These are phyloP conservation scores for Lagenaria siceraria DNA, from an alignment of 306 rosid species.

Conservation along the genomic window DNA sequence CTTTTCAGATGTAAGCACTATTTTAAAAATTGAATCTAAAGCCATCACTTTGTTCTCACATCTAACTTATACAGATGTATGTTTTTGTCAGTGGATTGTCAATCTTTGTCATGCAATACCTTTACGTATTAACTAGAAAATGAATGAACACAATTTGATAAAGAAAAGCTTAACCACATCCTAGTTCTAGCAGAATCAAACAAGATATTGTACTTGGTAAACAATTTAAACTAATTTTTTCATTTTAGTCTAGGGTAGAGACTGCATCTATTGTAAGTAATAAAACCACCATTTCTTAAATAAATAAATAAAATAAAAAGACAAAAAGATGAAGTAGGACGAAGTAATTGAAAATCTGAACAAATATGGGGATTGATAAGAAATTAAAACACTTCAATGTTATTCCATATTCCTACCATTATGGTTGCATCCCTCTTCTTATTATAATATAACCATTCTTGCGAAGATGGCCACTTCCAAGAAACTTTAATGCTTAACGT, in stretches of 20 bases:
- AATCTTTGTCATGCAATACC: neutral
- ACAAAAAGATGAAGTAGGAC: neutral
- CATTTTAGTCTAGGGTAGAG: neutral
- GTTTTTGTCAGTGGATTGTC: neutral
- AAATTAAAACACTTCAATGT: neutral
- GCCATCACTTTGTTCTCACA: neutral
- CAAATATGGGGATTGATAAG: neutral
- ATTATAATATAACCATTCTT: neutral
- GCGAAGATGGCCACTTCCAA: neutral
- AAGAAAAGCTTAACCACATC: neutral
- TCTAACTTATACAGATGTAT: neutral
- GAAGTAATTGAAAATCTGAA: neutral
- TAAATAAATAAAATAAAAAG: neutral
- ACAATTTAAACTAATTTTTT: neutral
- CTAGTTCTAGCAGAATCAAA: neutral
- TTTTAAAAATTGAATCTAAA: neutral
- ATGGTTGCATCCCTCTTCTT: neutral
- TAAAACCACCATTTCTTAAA: neutral
- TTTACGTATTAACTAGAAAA: neutral
- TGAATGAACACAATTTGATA: neutral
- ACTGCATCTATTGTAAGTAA: neutral
- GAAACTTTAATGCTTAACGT: neutral
- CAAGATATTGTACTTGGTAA: neutral
- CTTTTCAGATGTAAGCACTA: neutral
- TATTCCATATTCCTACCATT: neutral